Conservation (phyloP, 495 filamentous ascomycete genomes). For the Chaetomium fimeti region DNA sequence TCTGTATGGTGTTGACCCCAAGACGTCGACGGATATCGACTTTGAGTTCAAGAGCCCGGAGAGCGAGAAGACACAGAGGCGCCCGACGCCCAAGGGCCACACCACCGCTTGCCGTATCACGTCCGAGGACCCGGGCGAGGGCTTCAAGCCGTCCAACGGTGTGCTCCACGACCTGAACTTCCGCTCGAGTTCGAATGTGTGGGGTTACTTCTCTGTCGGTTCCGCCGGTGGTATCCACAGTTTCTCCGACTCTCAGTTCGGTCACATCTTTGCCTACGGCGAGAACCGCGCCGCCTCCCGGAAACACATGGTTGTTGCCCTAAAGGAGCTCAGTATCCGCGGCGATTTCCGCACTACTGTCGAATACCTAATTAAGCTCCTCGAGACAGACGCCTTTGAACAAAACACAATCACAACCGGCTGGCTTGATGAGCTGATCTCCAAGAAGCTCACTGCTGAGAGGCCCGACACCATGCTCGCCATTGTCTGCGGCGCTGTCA, state of each 20-base stretch:
- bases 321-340: conserved; percentile 99
- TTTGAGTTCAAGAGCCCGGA: conserved; percentile 91
- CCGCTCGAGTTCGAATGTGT: conserved; percentile 96
- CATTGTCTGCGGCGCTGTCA: conserved; percentile 89
- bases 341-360: conserved; percentile 98
- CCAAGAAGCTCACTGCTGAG: conserved; percentile 95
- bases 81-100: conserved; percentile 91
- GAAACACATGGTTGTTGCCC: conserved; percentile 98
- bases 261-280: conserved; percentile 98
- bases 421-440: conserved; percentile 98
- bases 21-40: conserved; percentile 82
- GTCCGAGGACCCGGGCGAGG: conserved; percentile 97
- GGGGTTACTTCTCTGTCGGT: conserved; percentile 99
- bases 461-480: conserved; percentile 89
- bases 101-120: conserved; percentile 99
- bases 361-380: conserved; percentile 97
- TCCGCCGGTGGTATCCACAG: conserved; percentile 96
- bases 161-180: conserved; percentile 99
- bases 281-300: conserved; percentile 93
- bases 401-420: conserved; percentile 99
- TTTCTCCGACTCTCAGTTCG: conserved; percentile 98
- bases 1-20: conserved; percentile 92
- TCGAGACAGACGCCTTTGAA: conserved; percentile 97
- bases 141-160: conserved; percentile 98
- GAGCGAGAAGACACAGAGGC: conserved; percentile 79